phyloP scores from a whole-genome alignment of 73 alveolate species.

The Tetrahymena malaccensis region DNA sequence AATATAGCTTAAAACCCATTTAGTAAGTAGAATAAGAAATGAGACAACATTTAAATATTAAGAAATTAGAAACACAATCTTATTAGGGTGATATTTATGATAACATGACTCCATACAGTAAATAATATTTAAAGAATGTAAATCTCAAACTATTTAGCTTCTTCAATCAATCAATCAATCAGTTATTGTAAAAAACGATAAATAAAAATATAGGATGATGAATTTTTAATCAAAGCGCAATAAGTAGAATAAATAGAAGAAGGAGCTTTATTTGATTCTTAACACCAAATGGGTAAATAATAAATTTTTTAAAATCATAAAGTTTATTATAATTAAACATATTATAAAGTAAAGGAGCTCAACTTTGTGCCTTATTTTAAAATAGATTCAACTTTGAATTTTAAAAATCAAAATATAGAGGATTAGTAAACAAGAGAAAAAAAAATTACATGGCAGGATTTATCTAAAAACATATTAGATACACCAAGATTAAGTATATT shows the following conservation, averaged over 20 bases:
- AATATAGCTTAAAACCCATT: not conserved
- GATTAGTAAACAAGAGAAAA: not conserved
- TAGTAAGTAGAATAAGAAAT: not conserved
- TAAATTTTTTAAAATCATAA: not conserved
- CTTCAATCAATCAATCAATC: too few species aligned
- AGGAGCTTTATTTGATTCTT: not conserved
- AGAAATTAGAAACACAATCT: not conserved
- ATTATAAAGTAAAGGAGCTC: not conserved
- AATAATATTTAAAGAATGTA: not conserved
- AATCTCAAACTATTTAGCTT: not conserved
- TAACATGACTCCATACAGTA: not conserved
- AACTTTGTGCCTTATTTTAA: not conserved
- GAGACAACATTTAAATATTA: not conserved
- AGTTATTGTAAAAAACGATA: not conserved
- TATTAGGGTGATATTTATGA: not conserved
- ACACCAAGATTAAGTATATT: not conserved
- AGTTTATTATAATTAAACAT: not conserved
- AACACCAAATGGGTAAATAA: not conserved
- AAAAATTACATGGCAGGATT: not conserved
- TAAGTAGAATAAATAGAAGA: not conserved
- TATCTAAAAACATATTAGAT: not conserved
- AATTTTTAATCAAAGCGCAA: not conserved
- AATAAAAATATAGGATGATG: not conserved
- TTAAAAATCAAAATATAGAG: not conserved
- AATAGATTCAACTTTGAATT: not conserved